Conservation (phyloP, 129 eudicot species). For the Logfia minima region DNA sequence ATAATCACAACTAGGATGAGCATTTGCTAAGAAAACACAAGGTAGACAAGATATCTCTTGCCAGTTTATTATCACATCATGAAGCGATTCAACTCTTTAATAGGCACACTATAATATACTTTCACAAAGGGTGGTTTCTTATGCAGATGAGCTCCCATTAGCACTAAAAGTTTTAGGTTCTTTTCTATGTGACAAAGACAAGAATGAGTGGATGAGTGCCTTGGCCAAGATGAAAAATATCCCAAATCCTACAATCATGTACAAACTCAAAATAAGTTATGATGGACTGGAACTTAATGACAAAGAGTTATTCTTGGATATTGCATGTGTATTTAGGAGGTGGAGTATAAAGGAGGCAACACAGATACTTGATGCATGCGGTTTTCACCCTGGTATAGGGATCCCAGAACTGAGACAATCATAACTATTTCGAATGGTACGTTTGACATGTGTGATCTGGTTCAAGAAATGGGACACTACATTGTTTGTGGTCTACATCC, state of each 20-base stretch:
- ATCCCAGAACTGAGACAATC: background rate
- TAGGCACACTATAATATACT: background rate
- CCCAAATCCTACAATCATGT: no score
- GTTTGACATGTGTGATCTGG: background rate
- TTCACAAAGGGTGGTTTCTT: no score
- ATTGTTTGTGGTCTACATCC: background rate
- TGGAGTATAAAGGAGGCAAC: background rate
- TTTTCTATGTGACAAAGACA: no score
- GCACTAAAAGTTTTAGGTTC: no score
- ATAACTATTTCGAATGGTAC: background rate
- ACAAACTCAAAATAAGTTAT: background rate
- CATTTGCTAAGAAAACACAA: background rate
- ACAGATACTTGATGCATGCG: background rate
- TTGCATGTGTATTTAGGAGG: background rate
- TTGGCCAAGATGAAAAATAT: no score
- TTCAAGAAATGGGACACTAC: background rate
- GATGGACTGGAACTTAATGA: background rate
- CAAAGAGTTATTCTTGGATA: background rate
- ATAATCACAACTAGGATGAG: background rate
- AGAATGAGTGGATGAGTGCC: no score
- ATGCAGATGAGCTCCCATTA: no score
- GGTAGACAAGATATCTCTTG: background rate
- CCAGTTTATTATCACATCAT: background rate
- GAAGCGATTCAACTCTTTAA: conserved; percentile 15
- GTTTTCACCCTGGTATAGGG: background rate